Evolutionary conservation across 164 flowering plant genomes (phyloP).

Genomic region (Tetrastigma voinierianum): DNA sequence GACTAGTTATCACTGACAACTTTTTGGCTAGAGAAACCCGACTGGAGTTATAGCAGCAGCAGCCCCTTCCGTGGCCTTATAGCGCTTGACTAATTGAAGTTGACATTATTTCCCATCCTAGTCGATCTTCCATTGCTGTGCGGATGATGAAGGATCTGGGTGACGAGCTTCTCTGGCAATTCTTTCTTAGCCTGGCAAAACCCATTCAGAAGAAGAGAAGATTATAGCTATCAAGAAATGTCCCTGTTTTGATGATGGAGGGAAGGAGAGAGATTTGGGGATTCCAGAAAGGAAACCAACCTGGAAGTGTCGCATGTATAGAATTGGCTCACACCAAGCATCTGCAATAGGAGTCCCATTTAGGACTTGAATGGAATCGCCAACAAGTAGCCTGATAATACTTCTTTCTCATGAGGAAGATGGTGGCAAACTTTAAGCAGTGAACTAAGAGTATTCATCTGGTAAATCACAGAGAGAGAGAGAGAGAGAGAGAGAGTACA

Average conservation of each 20-base stretch:
- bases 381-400: slow-evolving; percentile 49
- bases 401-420: slow-evolving; percentile 47
- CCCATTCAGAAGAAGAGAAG: not conserved
- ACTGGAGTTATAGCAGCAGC: too few species aligned
- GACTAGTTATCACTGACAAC: not conserved
- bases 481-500: too few species aligned
- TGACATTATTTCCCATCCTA: too few species aligned
- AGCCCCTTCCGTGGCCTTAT: too few species aligned
- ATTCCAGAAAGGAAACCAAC: slow-evolving; percentile 30
- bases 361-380: slow-evolving; percentile 60
- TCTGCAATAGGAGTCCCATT: slow-evolving; percentile 79
- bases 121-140: slow-evolving; percentile 24
- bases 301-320: slow-evolving; percentile 98
- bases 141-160: slow-evolving; percentile 51
- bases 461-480: slow-evolving; percentile 23
- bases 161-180: slow-evolving; percentile 74
- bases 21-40: not conserved
- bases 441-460: slow-evolving; percentile 92
- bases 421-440: slow-evolving; percentile 73
- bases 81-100: not conserved
- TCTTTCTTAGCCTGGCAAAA: slow-evolving; percentile 61
- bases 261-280: not conserved
- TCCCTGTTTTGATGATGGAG: not conserved
- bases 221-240: not conserved
- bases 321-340: slow-evolving; percentile 91